Conservation (phyloP, 805 yeast species). For the Kockiozyma suomiensis region DNA sequence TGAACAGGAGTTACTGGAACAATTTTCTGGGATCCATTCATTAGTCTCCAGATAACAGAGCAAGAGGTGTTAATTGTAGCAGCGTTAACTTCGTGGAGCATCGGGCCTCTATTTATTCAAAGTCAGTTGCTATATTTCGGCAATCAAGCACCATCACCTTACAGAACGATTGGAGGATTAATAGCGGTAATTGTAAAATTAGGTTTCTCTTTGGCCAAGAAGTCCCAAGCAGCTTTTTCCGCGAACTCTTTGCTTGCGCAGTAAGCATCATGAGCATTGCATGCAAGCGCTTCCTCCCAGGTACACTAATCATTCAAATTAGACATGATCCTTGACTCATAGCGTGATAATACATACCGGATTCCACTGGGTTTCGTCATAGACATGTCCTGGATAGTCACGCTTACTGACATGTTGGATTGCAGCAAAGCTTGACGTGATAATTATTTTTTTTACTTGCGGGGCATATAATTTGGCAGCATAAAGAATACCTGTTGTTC, state of each 20-base stretch:
- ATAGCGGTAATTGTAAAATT: constrained; percentile 37
- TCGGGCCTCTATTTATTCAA: constrained; percentile 37
- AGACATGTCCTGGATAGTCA: constrained; percentile 29
- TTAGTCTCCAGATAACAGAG: constrained; percentile 40
- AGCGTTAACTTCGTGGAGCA: constrained; percentile 36
- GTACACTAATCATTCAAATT: constrained; percentile 36
- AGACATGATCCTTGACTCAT: background rate
- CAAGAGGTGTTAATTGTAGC: constrained; percentile 45
- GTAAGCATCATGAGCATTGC: constrained; percentile 34
- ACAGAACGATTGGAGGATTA: constrained; percentile 39
- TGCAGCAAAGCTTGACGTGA: constrained; percentile 60
- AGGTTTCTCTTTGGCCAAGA: constrained; percentile 43
- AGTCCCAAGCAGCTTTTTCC: constrained; percentile 56
- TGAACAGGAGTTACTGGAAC: constrained; percentile 31
- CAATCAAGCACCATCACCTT: background rate
- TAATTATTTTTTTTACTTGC: constrained; percentile 49
- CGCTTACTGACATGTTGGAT: constrained; percentile 41
- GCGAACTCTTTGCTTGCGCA: constrained; percentile 27
- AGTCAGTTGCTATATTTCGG: background rate
- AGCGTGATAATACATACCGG: constrained; percentile 37
- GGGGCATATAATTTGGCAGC: constrained; percentile 48
- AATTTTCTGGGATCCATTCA: constrained; percentile 38
- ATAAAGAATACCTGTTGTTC: constrained; percentile 49
- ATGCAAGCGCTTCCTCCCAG: constrained; percentile 55
- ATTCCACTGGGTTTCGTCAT: constrained; percentile 47